Percentiles rank a stretch among this genome's conserved stretches.
phyloP scores from a whole-genome alignment of 1,139 yeast genomes.

The Pichia sp. region DNA sequence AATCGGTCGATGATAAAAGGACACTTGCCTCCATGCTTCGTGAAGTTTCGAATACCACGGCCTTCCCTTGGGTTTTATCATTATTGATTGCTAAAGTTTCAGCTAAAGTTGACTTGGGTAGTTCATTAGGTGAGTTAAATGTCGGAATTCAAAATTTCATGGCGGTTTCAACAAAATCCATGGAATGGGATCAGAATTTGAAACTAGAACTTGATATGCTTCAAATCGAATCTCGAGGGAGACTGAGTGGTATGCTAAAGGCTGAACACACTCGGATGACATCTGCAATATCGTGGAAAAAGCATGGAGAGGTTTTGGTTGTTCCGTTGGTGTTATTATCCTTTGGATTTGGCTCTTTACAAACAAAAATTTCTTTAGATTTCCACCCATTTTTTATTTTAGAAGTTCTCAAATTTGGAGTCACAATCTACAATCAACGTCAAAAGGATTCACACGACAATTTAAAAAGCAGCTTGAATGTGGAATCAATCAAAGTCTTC shows the following conservation, averaged over 20 bases:
- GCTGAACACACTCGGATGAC: constrained; percentile 50
- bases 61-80: constrained; percentile 74
- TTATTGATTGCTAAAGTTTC: constrained; percentile 50
- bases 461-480: constrained; percentile 52
- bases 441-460: constrained; percentile 53
- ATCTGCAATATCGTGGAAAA: constrained; percentile 70
- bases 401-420: constrained; percentile 44
- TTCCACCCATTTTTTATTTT: constrained; percentile 77
- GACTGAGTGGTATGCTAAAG: constrained; percentile 68
- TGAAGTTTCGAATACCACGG: constrained; percentile 58
- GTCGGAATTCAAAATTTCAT: constrained; percentile 57
- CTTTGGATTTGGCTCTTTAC: constrained; percentile 52
- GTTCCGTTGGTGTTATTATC: constrained; percentile 69
- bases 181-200: constrained; percentile 70
- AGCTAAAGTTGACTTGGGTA: constrained; percentile 73
- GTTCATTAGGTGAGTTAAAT: constrained; percentile 66
- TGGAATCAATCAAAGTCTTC: constrained; percentile 56
- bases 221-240: constrained; percentile 59
- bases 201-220: constrained; percentile 55
- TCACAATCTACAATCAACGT: constrained; percentile 67
- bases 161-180: constrained; percentile 64
- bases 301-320: constrained; percentile 39
- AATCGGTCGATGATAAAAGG: constrained; percentile 27
- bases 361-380: constrained; percentile 68
- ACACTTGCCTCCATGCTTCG: constrained; percentile 50